A percentile compares a stretch with the other conserved stretches of the same genome.
Conservation (phyloP, 352 stramenopile species). For the Phytophthora pini region DNA sequence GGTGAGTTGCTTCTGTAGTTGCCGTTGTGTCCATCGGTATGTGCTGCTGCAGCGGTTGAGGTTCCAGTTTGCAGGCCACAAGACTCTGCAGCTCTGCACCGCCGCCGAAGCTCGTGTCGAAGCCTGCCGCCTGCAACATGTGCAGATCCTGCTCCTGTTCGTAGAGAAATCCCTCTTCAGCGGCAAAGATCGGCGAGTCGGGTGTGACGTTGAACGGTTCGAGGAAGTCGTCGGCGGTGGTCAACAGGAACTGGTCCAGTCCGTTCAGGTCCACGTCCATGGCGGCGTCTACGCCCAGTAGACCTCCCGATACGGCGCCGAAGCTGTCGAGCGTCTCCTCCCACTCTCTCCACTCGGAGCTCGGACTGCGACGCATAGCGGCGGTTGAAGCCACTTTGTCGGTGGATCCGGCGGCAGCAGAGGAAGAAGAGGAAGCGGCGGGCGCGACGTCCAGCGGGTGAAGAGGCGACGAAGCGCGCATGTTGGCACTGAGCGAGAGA, state of each 20-base stretch:
- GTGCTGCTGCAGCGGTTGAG: conserved; percentile 18
- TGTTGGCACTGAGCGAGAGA: not conserved
- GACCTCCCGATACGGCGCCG: conserved; percentile 9
- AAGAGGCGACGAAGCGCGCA: conserved; percentile 34
- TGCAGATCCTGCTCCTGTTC: conserved; percentile 39
- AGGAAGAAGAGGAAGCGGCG: conserved; percentile 23
- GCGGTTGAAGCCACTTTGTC: conserved; percentile 2
- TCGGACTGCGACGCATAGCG: conserved; percentile 37
- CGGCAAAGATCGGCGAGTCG: conserved; percentile 37
- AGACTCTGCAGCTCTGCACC: conserved; percentile 43
- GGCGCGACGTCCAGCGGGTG: conserved; percentile 22
- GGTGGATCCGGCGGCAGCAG: conserved; percentile 1
- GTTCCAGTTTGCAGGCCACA: conserved; percentile 45
- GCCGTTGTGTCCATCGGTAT: conserved; percentile 6
- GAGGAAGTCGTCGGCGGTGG: conserved; percentile 66
- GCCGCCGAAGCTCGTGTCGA: conserved; percentile 49
- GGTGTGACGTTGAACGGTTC: conserved; percentile 50
- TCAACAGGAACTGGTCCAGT: conserved; percentile 69
- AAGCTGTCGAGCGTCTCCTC: conserved; percentile 47
- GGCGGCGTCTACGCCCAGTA: conserved; percentile 18
- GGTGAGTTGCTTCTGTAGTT: conserved; percentile 15
- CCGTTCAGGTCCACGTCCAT: conserved; percentile 66
- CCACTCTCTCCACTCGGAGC: conserved; percentile 50
- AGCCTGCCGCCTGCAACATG: conserved; percentile 25
- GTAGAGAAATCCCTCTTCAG: conserved; percentile 30